Conservation (phyloP, 108 stramenopile genomes). For the Epithemia pelagica region DNA sequence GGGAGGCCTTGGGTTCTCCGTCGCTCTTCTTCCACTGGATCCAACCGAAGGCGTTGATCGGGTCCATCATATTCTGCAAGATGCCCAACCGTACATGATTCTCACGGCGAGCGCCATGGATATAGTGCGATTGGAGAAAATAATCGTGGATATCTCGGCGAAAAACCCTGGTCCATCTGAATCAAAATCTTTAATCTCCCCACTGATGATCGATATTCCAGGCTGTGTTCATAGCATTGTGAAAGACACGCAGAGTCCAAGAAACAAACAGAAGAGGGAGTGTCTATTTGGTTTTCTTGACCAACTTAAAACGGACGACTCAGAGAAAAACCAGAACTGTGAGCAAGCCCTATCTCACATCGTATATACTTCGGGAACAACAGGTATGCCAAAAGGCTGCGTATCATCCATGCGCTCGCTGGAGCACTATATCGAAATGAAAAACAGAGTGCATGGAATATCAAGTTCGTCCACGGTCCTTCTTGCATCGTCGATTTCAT, state of each 20-base stretch:
- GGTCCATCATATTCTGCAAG: conserved; percentile 45
- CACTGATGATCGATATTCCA: not conserved
- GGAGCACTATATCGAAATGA: conserved; percentile 49
- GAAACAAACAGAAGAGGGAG: not conserved
- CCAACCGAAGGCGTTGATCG: conserved; percentile 63
- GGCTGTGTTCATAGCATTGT: not conserved
- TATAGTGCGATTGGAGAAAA: not conserved
- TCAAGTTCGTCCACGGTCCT: conserved; percentile 37
- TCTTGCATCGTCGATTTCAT: conserved; percentile 69
- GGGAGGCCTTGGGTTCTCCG: conserved; percentile 3
- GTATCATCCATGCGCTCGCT: conserved; percentile 57
- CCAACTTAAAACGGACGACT: too few relatives aligned
- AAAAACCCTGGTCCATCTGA: not conserved
- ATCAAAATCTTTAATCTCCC: not conserved
- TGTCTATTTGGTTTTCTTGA: too few relatives aligned
- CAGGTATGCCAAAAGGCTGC: conserved; percentile 92
- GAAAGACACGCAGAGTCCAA: not conserved
- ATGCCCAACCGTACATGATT: conserved; percentile 49
- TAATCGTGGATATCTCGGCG: not conserved
- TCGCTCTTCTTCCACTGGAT: conserved; percentile 62
- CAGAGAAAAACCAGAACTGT: too few relatives aligned
- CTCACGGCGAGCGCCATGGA: conserved; percentile 4
- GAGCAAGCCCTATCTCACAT: conserved; percentile 55
- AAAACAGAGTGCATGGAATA: conserved; percentile 58
- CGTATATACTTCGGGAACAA: conserved; percentile 95